Percentiles rank a stretch among this genome's conserved stretches.
Conservation (phyloP, 2,329 filamentous ascomycete species). For the Fusarium globosum region DNA sequence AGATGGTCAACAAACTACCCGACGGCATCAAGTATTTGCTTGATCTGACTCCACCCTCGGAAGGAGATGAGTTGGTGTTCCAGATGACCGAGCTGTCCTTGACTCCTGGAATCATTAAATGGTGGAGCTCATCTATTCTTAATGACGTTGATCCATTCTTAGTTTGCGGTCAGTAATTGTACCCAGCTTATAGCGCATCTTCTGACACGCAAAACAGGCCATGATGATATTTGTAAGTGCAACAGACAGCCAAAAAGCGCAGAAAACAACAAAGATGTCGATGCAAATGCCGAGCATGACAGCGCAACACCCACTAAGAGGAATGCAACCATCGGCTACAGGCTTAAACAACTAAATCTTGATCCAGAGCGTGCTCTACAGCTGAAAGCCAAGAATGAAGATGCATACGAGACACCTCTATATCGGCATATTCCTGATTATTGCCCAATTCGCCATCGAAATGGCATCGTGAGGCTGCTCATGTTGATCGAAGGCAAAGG, state of each 20-base stretch:
- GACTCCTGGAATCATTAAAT: slow-evolving; percentile 64
- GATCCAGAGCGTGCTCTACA: slow-evolving; percentile 19
- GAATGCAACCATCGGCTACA: neutral
- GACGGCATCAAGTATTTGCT: slow-evolving; percentile 67
- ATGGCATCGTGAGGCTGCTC: slow-evolving; percentile 71
- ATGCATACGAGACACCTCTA: slow-evolving; percentile 41
- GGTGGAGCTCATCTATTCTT: slow-evolving; percentile 58
- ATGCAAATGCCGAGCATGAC: neutral
- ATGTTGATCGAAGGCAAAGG: slow-evolving; percentile 66
- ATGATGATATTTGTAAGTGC: slow-evolving; percentile 56
- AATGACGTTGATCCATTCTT: slow-evolving; percentile 47
- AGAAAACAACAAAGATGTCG: neutral
- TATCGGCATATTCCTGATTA: slow-evolving; percentile 65
- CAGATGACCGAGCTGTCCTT: slow-evolving; percentile 69
- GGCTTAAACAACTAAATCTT: neutral
- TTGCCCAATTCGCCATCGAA: slow-evolving; percentile 71
- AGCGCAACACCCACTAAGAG: too few relatives aligned
- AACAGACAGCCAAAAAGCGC: slow-evolving; percentile 1
- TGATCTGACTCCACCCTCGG: slow-evolving; percentile 70
- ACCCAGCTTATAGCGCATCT: neutral
- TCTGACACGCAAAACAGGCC: slow-evolving; percentile 45
- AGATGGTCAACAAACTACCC: slow-evolving; percentile 50
- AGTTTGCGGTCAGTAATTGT: slow-evolving; percentile 31
- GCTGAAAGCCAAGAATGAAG: slow-evolving; percentile 39
- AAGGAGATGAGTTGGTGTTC: slow-evolving; percentile 72